phyloP scores from a whole-genome alignment of 306 rosid species.

The Heteromeles arbutifolia region DNA sequence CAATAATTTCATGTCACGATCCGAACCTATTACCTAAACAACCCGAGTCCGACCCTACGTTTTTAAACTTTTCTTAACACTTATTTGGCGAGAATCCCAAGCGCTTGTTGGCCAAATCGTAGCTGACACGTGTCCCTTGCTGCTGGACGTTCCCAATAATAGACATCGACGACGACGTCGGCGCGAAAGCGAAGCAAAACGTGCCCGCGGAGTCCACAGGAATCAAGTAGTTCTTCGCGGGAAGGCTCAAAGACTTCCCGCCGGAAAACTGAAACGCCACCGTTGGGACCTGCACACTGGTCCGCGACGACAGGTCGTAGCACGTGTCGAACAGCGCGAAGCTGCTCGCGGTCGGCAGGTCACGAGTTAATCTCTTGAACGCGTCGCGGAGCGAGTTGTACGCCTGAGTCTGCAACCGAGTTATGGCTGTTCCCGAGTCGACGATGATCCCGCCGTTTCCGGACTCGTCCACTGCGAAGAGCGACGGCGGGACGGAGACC shows the following conservation, averaged over 20 bases:
- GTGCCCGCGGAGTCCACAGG: slow-evolving; percentile 65
- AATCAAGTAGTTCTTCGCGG: slow-evolving; percentile 75
- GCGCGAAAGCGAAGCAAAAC: slow-evolving; percentile 83
- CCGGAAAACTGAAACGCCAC: slow-evolving; percentile 57
- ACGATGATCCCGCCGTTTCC: slow-evolving; percentile 74
- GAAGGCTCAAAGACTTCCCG: slow-evolving; percentile 37
- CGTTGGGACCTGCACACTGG: slow-evolving; percentile 59
- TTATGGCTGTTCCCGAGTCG: slow-evolving; percentile 82
- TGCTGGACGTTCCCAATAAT: slow-evolving; percentile 92
- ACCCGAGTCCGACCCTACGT: not conserved
- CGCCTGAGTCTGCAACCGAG: slow-evolving; percentile 53
- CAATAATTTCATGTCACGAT: not conserved
- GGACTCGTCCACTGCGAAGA: slow-evolving; percentile 36
- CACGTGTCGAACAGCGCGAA: slow-evolving; percentile 81
- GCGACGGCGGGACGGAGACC: slow-evolving; percentile 38
- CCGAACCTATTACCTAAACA: not conserved
- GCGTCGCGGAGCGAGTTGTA: slow-evolving; percentile 72
- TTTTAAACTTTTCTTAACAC: slow-evolving; percentile 30
- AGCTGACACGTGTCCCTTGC: slow-evolving; percentile 95
- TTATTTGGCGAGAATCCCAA: slow-evolving; percentile 69
- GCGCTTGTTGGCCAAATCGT: slow-evolving; percentile 42
- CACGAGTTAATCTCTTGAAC: slow-evolving; percentile 39
- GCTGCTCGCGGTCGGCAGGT: slow-evolving; percentile 25
- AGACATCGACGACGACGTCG: slow-evolving; percentile 55
- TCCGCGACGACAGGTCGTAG: slow-evolving; percentile 51